Evolutionary conservation across 2,329 filamentous ascomycete genomes (phyloP), one percentile per base, ranked within the genome.

Genomic region (Cladosporium cucumerinum): DNA sequence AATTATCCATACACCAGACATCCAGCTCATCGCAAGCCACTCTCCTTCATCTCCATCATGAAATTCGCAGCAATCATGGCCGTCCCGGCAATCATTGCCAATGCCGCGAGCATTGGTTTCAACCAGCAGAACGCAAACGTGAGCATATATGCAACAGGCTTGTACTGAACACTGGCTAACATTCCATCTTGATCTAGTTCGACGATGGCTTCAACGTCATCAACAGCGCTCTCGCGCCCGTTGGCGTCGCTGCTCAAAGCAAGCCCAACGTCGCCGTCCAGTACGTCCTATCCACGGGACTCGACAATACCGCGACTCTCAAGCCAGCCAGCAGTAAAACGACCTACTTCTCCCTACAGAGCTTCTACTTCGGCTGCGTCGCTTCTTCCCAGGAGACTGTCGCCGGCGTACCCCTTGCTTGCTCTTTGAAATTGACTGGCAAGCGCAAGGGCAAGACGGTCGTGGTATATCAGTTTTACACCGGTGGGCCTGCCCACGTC

Each of bases 361-460:
- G 30, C 48, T 63, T 63, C 60, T 63, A 63, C 60, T 63, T 63
- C 36, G 60, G 60, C 6, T 63, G 60, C 36, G 60, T 63, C 21
- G 48, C 60, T 10, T 63, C 60, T 36, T n/a, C 60, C 0, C 60
- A 63, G 48, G 60, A 63, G 60, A 63, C 60, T 26, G 36, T 46
- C 3, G 36, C 25, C 14, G 51, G 60, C 12, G 34, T 39, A 10
- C 48, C 60, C 2, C 28, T 63, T 14, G 18, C 48, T 18, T 63
- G 60, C 49, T 21, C 30, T 12, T n/a, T 63, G n/a, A 54, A 5
- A 0, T 11, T 54, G 18, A 63, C 60, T 21, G 60, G 60, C 28
- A 43, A 55, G n/a, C 60, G 60, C 12, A 63, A 57, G 23, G 55
- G 55, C 49, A 55, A 55, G 25, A 32, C 26, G 8, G 48, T 54